Evolutionary conservation across 2,329 filamentous ascomycete species (phyloP).

Genomic region (Colletotrichum somersetense): DNA sequence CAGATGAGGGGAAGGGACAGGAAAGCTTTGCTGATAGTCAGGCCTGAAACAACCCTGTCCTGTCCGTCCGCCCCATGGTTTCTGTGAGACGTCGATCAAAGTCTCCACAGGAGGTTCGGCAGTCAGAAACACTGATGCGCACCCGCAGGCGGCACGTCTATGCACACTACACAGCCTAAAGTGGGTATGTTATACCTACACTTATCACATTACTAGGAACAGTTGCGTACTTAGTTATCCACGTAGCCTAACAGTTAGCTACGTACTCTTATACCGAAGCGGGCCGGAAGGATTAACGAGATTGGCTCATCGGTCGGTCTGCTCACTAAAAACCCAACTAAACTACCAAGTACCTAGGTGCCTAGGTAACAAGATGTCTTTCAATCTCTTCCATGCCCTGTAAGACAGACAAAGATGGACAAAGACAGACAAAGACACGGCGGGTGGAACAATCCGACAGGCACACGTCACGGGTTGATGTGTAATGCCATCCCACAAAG

Average conservation of each 20-base stretch:
- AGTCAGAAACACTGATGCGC: slow-evolving; percentile 12
- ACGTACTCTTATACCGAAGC: neutral
- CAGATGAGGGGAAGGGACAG: slow-evolving; percentile 10
- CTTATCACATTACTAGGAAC: neutral
- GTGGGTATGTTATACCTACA: too few species aligned
- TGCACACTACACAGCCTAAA: too few species aligned
- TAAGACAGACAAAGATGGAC: neutral
- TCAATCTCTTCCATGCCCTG: neutral
- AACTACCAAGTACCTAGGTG: too few species aligned
- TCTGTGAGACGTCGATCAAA: slow-evolving; percentile 37
- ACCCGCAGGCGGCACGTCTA: neutral
- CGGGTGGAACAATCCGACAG: slow-evolving; percentile 1
- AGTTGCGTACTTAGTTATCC: neutral
- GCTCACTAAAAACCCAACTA: neutral
- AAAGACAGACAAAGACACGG: slow-evolving; percentile 4
- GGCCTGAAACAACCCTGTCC: slow-evolving; percentile 41
- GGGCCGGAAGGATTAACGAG: too few species aligned
- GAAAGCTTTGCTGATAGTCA: slow-evolving; percentile 34
- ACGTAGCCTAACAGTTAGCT: neutral
- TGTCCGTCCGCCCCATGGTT: slow-evolving; percentile 26
- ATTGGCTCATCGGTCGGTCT: neutral
- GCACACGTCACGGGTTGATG: neutral
- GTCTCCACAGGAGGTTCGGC: slow-evolving; percentile 38
- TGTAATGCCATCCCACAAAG: neutral
- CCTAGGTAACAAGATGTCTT: too few species aligned